A percentile compares a stretch with the other conserved stretches of the same genome.
Evolutionary conservation across 257 asterid genomes (phyloP).

Genomic region (Solanum ossicruentum): DNA sequence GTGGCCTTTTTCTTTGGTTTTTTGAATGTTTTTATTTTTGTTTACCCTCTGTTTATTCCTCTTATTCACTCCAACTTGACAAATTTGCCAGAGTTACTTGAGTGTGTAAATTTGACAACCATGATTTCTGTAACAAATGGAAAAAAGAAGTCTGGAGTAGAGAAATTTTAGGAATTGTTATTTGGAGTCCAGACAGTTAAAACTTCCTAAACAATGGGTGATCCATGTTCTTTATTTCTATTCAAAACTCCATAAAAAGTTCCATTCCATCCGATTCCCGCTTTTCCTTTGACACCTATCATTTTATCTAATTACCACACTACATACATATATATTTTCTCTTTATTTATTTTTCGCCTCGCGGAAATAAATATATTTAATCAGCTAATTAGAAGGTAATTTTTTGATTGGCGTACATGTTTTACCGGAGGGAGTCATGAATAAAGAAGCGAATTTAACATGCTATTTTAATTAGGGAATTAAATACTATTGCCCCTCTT

Average conservation of each 20-base stretch:
- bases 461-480: no score
- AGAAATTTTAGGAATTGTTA: conserved; percentile 38
- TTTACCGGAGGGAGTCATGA: neutral
- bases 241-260: neutral
- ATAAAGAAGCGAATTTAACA: neutral
- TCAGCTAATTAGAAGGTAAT: neutral
- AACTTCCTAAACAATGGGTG: conserved; percentile 4
- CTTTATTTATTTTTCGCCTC: neutral
- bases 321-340: neutral
- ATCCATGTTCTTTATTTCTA: neutral
- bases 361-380: neutral
- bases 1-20: neutral
- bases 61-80: neutral
- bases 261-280: neutral
- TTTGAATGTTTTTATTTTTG: neutral
- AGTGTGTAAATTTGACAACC: conserved; percentile 5
- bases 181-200: conserved; percentile 5
- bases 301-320: neutral
- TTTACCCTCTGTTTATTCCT: neutral
- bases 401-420: neutral
- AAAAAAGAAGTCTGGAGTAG: conserved; percentile 21
- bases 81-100: neutral
- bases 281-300: neutral
- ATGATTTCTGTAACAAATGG: neutral
- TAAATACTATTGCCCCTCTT: neutral